These are phyloP conservation scores for Lantana camara DNA, from an alignment of 257 asterid genomes.

Conservation along the genomic window DNA sequence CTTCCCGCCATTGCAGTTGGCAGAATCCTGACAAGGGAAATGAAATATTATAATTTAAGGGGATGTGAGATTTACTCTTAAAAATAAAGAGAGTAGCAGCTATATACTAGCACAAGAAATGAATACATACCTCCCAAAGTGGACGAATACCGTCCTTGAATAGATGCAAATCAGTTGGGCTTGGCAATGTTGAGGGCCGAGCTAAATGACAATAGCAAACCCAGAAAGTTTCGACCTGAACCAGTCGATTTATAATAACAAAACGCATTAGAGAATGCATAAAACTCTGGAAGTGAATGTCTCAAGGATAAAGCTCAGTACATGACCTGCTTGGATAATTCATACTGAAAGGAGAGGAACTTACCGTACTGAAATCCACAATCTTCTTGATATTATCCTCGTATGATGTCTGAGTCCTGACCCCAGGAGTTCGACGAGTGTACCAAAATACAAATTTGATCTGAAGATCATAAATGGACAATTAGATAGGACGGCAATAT, in stretches of 20 bases:
- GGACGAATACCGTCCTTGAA: conserved; percentile 99
- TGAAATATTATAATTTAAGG: not conserved
- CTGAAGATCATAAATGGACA: conserved; percentile 43
- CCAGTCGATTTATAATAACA: conserved; percentile 20
- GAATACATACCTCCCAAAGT: conserved; percentile 82
- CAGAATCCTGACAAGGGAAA: conserved; percentile 68
- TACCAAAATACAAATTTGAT: conserved; percentile 90
- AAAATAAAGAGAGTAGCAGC: conserved; percentile 20
- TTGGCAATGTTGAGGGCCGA: conserved; percentile 80
- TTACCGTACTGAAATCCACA: conserved; percentile 90
- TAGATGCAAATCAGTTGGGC: conserved; percentile 96
- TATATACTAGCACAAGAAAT: conserved; percentile 16
- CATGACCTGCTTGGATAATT: not conserved
- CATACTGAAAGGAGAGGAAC: conserved; percentile 25
- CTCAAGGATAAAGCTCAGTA: not conserved
- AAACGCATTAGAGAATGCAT: conserved; percentile 4
- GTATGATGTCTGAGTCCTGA: conserved; percentile 79
- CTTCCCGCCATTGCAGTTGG: conserved; percentile 95
- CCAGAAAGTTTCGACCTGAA: conserved; percentile 95
- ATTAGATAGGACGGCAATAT: conserved; percentile 21
- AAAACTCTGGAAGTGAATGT: conserved; percentile 14
- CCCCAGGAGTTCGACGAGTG: conserved; percentile 97
- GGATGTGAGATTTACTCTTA: not conserved
- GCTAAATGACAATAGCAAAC: conserved; percentile 93
- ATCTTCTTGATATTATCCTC: conserved; percentile 95